Base-by-base conservation (phyloP, 441 rosid genomes). In the Mallotus repandus region DNA sequence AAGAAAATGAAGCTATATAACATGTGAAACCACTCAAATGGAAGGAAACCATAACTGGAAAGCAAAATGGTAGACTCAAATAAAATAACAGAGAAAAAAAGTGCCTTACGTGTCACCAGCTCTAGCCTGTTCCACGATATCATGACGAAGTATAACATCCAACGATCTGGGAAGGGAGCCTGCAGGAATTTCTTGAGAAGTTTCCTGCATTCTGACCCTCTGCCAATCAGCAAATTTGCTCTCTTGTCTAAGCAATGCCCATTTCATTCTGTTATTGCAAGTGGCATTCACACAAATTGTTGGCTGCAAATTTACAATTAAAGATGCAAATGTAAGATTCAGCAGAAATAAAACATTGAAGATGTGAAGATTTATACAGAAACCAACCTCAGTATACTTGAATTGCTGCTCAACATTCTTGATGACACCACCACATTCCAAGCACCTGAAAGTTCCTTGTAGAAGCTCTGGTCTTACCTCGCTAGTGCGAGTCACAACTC, bases 151-250 rank as follows among this genome's bases (percentile, higher is more conserved):
- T 68, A 95, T 87, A 79, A 95, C 92, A 86, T 95, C 99, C 85
- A 95, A 78, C n/a, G 98, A 95, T 67, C 99, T 81, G 18, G 98
- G 99, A 81, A 95, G 93, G 58, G 98, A 95, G 6, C 99, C 97
- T 1, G 98, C 96, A 73, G 99, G 99, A 73, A 95, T 93, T 88
- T 95, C 99, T 79, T 89, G 87, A 14, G 99, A 93, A 65, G 96
- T 89, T 88, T 95, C 99, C 83, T 95, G 99, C 98, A 95, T 84
- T 77, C 99, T 86, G 66, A 90, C 98, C 82, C 99, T 91, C 82
- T 95, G 99, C 99, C 99, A 95, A 79, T 95, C 99, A 12, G 98
- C 90, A 79, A 95, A 95, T 79, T 90, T 95, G 73, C 99, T 93
- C 79, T 95, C 99, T 75, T 93, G 98, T 72, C 97, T 83, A 76